Evolutionary conservation across 2,329 filamentous ascomycete genomes (phyloP).

Genomic region (Phoma herbarum): DNA sequence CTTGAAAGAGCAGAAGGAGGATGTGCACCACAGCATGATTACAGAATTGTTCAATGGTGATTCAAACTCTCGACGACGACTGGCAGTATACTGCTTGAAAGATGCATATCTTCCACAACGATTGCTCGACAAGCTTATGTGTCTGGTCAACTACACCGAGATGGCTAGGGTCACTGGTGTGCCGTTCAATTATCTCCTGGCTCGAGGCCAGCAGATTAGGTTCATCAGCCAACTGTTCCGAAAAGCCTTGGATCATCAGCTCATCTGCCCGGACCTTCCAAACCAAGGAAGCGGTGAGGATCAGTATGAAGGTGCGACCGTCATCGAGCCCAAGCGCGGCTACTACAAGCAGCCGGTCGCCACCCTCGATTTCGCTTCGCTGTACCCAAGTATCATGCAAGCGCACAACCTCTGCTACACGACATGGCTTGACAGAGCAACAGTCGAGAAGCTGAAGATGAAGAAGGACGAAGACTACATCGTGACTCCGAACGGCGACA

Average conservation of each 20-base stretch:
- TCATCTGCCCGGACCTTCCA: conserved; percentile 89
- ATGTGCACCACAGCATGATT: conserved; percentile 99
- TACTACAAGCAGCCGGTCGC: conserved; percentile 97
- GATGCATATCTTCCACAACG: conserved; percentile 95
- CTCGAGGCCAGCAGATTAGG: conserved; percentile 94
- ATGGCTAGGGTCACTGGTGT: conserved; percentile 99
- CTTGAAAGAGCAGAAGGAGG: conserved; percentile 95
- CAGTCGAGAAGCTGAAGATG: conserved; percentile 77
- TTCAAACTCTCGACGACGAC: conserved; percentile 85
- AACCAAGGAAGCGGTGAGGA: conserved; percentile 74
- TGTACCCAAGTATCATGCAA: conserved; percentile 99
- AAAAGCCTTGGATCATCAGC: conserved; percentile 89
- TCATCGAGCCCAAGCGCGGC: conserved; percentile 92
- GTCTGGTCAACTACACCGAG: conserved; percentile 98
- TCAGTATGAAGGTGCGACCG: conserved; percentile 96
- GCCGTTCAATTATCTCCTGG: conserved; percentile 92
- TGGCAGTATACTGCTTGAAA: conserved; percentile 96
- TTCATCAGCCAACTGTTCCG: conserved; percentile 98
- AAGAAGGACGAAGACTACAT: conserved; percentile 96
- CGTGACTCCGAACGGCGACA: conserved; percentile 90
- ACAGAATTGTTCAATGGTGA: conserved; percentile 98
- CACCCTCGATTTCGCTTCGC: conserved; percentile 96
- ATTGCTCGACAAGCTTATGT: conserved; percentile 96
- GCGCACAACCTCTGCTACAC: conserved; percentile 99
- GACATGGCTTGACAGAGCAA: conserved; percentile 81